phyloP scores from a whole-genome alignment of 768 basidiomycete genomes.

The Rhodotorula taiwanensis region DNA sequence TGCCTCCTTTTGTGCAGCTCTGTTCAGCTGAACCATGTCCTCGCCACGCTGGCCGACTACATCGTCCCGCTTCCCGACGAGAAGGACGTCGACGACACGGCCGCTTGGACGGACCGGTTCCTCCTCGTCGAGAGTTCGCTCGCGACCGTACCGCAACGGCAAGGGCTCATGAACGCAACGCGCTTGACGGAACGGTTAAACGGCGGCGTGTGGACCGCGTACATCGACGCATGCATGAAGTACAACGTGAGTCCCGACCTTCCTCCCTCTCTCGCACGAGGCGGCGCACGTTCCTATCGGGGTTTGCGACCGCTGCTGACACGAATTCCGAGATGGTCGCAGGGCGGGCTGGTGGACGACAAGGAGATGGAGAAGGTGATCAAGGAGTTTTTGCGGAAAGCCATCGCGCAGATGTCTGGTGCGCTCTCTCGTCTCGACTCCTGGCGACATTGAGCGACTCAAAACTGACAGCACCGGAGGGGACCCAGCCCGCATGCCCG shows the following conservation, averaged over 20 bases:
- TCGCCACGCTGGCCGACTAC: constrained; percentile 62
- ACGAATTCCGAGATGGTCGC: neutral
- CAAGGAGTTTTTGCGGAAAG: constrained; percentile 52
- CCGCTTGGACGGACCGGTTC: constrained; percentile 75
- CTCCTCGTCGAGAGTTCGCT: constrained; percentile 65
- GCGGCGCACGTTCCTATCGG: constrained; percentile 7
- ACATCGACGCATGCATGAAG: constrained; percentile 63
- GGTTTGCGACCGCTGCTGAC: neutral
- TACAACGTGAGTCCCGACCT: constrained; percentile 61
- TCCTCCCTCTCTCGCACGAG: neutral
- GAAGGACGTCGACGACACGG: constrained; percentile 41
- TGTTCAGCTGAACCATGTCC: constrained; percentile 52
- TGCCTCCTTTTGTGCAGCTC: neutral
- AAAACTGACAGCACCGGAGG: neutral
- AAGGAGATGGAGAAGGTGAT: constrained; percentile 57
- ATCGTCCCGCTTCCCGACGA: constrained; percentile 69
- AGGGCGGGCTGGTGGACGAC: constrained; percentile 88
- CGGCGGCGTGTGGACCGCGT: constrained; percentile 66
- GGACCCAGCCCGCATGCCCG: constrained; percentile 51
- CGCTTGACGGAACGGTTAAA: constrained; percentile 57
- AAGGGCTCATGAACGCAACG: constrained; percentile 57
- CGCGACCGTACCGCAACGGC: constrained; percentile 53
- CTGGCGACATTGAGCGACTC: too few species aligned
- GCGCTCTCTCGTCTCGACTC: constrained; percentile 37
- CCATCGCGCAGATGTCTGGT: constrained; percentile 61